phyloP scores from a whole-genome alignment of 2,329 filamentous ascomycete species.

The Zasmidium cellare region DNA sequence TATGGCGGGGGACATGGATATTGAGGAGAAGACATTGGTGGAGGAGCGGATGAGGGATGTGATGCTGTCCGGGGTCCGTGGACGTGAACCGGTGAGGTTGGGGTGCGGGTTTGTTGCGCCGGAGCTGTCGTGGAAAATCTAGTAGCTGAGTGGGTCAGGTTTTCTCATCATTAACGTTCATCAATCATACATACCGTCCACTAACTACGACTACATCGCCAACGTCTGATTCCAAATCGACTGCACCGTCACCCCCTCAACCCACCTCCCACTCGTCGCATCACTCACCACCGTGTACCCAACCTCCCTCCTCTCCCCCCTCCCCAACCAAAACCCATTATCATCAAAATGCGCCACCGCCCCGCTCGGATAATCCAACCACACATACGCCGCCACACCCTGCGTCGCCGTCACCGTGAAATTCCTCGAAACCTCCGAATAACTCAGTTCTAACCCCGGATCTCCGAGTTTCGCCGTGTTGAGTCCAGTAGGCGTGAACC shows the following conservation, averaged over 20 bases:
- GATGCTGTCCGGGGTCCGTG: too few species aligned
- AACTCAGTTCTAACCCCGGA: slow-evolving; percentile 46
- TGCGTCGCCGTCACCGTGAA: slow-evolving; percentile 51
- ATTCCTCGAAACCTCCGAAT: slow-evolving; percentile 31
- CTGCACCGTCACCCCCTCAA: slow-evolving; percentile 48
- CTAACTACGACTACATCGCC: slow-evolving; percentile 5
- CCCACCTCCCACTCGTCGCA: slow-evolving; percentile 46
- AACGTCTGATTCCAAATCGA: slow-evolving; percentile 54
- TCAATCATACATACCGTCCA: too few species aligned
- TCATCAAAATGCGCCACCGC: slow-evolving; percentile 54
- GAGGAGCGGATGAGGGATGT: not conserved
- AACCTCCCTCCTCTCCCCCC: slow-evolving; percentile 47
- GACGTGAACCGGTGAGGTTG: too few species aligned
- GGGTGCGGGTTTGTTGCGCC: too few species aligned
- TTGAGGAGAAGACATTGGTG: not conserved
- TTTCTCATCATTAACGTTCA: too few species aligned
- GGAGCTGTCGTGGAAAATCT: too few species aligned
- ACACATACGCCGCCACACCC: slow-evolving; percentile 56
- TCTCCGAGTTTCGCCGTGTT: slow-evolving; percentile 50
- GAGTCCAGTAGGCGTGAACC: slow-evolving; percentile 51
- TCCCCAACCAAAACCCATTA: slow-evolving; percentile 54
- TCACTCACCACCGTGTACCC: slow-evolving; percentile 49
- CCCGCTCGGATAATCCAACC: slow-evolving; percentile 54
- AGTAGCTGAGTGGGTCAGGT: too few species aligned
- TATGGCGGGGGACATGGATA: not conserved